Conservation (phyloP, 257 asterid species). For the Henckelia pumila region DNA sequence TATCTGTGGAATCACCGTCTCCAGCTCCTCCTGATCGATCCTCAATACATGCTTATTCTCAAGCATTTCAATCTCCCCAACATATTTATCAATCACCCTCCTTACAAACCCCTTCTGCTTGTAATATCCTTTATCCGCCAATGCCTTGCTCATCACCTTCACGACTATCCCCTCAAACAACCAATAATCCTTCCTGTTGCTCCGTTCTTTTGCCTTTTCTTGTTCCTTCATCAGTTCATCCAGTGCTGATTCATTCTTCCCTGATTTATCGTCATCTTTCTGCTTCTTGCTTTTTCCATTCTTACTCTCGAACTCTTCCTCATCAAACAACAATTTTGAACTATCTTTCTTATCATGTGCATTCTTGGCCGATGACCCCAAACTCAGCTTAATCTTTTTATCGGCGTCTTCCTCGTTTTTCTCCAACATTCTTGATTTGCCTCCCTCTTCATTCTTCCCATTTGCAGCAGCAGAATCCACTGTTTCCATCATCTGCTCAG, state of each 20-base stretch:
- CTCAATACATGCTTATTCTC: conserved; percentile 83
- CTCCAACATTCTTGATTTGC: conserved; percentile 39
- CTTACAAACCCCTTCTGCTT: conserved; percentile 83
- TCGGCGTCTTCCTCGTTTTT: conserved; percentile 61
- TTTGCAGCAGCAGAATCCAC: conserved; percentile 24
- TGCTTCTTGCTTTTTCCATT: conserved; percentile 37
- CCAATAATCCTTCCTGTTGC: conserved; percentile 92
- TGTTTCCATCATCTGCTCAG: conserved; percentile 48
- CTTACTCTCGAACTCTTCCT: conserved; percentile 45
- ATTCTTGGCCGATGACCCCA: conserved; percentile 47
- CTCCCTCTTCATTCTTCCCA: conserved; percentile 29
- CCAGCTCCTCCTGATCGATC: conserved; percentile 92
- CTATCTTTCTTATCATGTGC: conserved; percentile 43
- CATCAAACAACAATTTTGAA: conserved; percentile 51
- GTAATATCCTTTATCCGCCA: conserved; percentile 77
- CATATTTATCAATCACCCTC: conserved; percentile 75
- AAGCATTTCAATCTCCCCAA: conserved; percentile 91
- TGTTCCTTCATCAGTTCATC: conserved; percentile 86
- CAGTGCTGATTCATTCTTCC: conserved; percentile 50
- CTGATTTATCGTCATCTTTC: conserved; percentile 25
- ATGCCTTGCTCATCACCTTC: conserved; percentile 86
- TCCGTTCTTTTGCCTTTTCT: conserved; percentile 76
- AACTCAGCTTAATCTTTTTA: conserved; percentile 55
- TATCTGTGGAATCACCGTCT: conserved; percentile 92
- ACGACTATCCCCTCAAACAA: conserved; percentile 77